Percentiles rank a stretch among this genome's conserved stretches.
Conservation (phyloP, 768 basidiomycete species). For the Fibroporia radiculosa region DNA sequence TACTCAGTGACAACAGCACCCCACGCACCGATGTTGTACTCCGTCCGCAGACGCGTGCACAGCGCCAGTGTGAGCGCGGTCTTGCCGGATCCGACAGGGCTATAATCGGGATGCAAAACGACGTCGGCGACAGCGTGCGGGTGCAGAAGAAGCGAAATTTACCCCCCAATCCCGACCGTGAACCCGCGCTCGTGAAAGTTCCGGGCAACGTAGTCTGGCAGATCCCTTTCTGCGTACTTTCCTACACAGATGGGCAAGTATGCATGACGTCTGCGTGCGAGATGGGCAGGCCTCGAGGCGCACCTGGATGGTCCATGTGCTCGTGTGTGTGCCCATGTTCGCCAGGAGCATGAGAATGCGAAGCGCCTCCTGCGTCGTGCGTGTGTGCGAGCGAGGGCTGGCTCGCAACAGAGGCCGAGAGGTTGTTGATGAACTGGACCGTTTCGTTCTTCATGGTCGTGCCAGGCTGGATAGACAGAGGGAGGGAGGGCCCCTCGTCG, state of each 20-base stretch:
- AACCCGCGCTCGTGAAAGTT: constrained; percentile 93
- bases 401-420: constrained; percentile 28
- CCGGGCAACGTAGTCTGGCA: constrained; percentile 78
- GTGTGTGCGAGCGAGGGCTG: constrained; percentile 36
- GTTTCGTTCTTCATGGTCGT: constrained; percentile 12
- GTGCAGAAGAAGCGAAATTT: constrained; percentile 19
- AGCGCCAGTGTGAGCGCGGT: constrained; percentile 90
- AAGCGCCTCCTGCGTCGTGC: constrained; percentile 38
- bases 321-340: constrained; percentile 97
- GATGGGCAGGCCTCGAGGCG: not conserved
- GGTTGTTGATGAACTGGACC: constrained; percentile 71
- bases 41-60: constrained; percentile 70
- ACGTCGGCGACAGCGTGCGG: not conserved
- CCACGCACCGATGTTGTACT: constrained; percentile 79
- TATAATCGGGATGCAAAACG: constrained; percentile 23
- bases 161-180: constrained; percentile 98
- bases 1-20: not conserved
- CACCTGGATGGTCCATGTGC: constrained; percentile 83
- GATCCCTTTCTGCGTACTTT: constrained; percentile 85
- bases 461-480: no score
- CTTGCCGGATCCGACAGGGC: constrained; percentile 97
- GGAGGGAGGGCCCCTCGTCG: no score
- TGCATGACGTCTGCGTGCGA: not conserved
- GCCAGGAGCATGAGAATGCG: constrained; percentile 45
- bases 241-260: constrained; percentile 36